Evolutionary conservation across 2,329 filamentous ascomycete species (phyloP).

Genomic region (Lithohypha guttulata): DNA sequence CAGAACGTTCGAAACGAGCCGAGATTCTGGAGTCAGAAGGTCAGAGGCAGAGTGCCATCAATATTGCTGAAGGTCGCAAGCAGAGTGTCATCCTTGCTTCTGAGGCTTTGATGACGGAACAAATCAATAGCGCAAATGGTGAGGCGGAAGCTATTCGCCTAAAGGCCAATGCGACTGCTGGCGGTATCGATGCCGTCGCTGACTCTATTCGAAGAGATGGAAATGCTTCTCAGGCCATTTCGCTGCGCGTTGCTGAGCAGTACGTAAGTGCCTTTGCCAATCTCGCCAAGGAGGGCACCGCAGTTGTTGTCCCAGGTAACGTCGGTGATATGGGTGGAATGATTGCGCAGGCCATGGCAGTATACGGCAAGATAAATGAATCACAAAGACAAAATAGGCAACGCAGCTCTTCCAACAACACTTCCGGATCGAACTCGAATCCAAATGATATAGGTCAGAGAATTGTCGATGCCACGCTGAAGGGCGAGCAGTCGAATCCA

Average conservation of each 20-base stretch:
- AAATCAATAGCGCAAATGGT: slow-evolving; percentile 86
- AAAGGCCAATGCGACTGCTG: slow-evolving; percentile 74
- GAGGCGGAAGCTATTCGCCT: slow-evolving; percentile 88
- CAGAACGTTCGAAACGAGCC: slow-evolving; percentile 91
- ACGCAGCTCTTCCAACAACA: slow-evolving; percentile 34
- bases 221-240: slow-evolving; percentile 72
- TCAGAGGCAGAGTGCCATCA: slow-evolving; percentile 94
- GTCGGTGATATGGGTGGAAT: slow-evolving; percentile 92
- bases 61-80: slow-evolving; percentile 95
- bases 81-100: slow-evolving; percentile 94
- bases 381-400: slow-evolving; percentile 57
- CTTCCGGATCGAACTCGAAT: slow-evolving; percentile 16
- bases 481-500: slow-evolving; percentile 31
- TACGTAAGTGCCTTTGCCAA: slow-evolving; percentile 93
- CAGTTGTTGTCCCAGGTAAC: slow-evolving; percentile 90
- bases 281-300: slow-evolving; percentile 88
- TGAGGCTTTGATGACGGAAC: slow-evolving; percentile 77
- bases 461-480: slow-evolving; percentile 27
- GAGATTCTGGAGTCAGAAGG: slow-evolving; percentile 97
- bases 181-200: slow-evolving; percentile 79
- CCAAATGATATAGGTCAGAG: slow-evolving; percentile 15
- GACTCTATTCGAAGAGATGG: slow-evolving; percentile 63
- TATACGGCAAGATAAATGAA: slow-evolving; percentile 87
- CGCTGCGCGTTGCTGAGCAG: slow-evolving; percentile 85
- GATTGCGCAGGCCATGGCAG: slow-evolving; percentile 91